These are phyloP conservation scores for Rhynchospora pubera DNA, from an alignment of 176 grass and related monocot species.

Conservation along the genomic window DNA sequence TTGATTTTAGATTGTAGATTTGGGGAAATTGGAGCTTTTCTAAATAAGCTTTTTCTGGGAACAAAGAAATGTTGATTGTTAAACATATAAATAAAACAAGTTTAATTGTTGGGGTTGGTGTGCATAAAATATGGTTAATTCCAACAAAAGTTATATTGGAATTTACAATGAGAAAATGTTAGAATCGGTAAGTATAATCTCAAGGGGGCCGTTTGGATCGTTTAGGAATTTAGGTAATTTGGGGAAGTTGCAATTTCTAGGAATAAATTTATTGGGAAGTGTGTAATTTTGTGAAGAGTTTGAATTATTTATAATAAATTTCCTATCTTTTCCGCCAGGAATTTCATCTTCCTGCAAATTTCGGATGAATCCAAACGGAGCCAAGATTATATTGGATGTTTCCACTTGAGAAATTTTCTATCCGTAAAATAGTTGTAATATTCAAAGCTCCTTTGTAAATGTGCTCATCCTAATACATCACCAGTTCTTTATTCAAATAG, in stretches of 20 bases:
- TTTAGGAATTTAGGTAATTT: no score
- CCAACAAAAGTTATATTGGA: not conserved
- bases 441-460: not conserved
- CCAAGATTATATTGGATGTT: not conserved
- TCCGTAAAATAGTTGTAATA: not conserved
- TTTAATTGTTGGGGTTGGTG: not conserved
- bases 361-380: no score
- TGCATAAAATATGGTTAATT: not conserved
- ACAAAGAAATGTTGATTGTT: not conserved
- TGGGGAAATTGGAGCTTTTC: not conserved
- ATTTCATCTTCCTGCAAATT: no score
- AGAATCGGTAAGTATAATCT: not conserved
- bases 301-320: no score
- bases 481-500: not conserved
- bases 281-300: no score
- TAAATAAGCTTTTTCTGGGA: not conserved
- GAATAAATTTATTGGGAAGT: no score
- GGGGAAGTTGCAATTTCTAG: no score
- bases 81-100: not conserved
- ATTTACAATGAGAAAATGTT: not conserved
- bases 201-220: no score
- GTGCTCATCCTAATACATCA: no score
- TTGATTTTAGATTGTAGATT: not conserved
- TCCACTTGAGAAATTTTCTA: not conserved
- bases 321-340: no score